Percentiles rank a stretch among this genome's conserved stretches.
phyloP scores from a whole-genome alignment of 1,284 basidiomycete genomes.

The Leccinum angustisporum region DNA sequence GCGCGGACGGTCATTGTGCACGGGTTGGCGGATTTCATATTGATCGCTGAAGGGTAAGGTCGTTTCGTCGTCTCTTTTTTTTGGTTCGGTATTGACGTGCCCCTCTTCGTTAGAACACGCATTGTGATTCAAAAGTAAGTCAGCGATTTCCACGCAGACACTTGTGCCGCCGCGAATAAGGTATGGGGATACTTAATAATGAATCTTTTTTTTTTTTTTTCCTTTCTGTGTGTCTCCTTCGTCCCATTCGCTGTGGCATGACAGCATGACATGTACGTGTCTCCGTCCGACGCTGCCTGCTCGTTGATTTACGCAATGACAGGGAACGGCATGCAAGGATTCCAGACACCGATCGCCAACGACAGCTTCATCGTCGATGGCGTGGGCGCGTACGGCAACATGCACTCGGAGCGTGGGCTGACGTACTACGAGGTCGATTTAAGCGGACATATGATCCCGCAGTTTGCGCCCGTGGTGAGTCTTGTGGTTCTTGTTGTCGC shows the following conservation, averaged over 20 bases:
- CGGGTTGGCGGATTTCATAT: conserved; percentile 68
- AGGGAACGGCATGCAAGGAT: conserved; percentile 71
- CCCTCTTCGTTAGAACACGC: conserved; percentile 43
- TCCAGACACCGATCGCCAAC: conserved; percentile 61
- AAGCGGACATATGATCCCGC: conserved; percentile 74
- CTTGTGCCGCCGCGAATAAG: neutral
- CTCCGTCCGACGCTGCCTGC: neutral
- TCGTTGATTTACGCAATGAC: neutral
- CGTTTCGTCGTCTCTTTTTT: neutral
- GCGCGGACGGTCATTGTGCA: conserved; percentile 69
- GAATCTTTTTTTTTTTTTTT: too few species aligned
- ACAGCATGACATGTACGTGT: conserved; percentile 67
- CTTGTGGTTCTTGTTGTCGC: neutral
- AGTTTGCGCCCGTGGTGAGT: conserved; percentile 63
- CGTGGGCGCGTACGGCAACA: conserved; percentile 61
- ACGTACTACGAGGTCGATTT: conserved; percentile 65
- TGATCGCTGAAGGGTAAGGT: conserved; percentile 69
- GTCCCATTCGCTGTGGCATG: neutral
- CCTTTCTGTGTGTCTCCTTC: neutral
- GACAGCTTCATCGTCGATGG: conserved; percentile 72
- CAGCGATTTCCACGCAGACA: neutral
- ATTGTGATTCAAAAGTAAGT: conserved; percentile 69
- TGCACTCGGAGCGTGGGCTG: conserved; percentile 65
- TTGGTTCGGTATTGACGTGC: neutral
- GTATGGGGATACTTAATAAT: neutral